phyloP scores from a whole-genome alignment of 148 eudicot species.

The Cornus controversa region DNA sequence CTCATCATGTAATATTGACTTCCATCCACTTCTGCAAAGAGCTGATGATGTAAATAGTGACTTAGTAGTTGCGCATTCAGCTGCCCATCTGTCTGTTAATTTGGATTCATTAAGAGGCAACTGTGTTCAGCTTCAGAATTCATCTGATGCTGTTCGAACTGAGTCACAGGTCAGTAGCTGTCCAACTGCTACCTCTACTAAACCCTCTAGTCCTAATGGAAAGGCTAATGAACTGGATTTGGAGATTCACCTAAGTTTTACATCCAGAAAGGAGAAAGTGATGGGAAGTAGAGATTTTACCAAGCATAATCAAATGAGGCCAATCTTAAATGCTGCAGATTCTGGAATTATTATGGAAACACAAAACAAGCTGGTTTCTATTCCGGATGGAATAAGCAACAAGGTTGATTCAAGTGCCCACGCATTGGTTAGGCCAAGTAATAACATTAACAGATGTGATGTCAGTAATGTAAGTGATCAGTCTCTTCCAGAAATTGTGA shows the following conservation, averaged over 20 bases:
- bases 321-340: constrained; percentile 18
- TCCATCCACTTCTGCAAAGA: constrained; percentile 89
- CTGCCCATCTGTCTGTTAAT: constrained; percentile 35
- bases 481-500: constrained; percentile 72
- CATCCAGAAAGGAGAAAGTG: constrained; percentile 42
- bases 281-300: constrained; percentile 22
- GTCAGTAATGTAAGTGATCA: constrained; percentile 33
- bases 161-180: constrained; percentile 16
- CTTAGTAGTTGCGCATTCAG: constrained; percentile 22
- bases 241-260: constrained; percentile 65
- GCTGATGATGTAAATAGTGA: constrained; percentile 28
- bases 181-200: constrained; percentile 23
- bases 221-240: constrained; percentile 63
- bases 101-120: constrained; percentile 40
- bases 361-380: constrained; percentile 19
- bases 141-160: constrained; percentile 22
- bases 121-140: constrained; percentile 23
- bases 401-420: constrained; percentile 27
- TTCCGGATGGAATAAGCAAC: constrained; percentile 17
- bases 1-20: constrained; percentile 53
- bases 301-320: constrained; percentile 11
- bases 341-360: constrained; percentile 23
- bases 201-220: constrained; percentile 29
- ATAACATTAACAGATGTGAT: constrained; percentile 23
- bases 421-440: constrained; percentile 20